Conservation (phyloP, 73 alveolate species). For the Urostyla sp. region DNA sequence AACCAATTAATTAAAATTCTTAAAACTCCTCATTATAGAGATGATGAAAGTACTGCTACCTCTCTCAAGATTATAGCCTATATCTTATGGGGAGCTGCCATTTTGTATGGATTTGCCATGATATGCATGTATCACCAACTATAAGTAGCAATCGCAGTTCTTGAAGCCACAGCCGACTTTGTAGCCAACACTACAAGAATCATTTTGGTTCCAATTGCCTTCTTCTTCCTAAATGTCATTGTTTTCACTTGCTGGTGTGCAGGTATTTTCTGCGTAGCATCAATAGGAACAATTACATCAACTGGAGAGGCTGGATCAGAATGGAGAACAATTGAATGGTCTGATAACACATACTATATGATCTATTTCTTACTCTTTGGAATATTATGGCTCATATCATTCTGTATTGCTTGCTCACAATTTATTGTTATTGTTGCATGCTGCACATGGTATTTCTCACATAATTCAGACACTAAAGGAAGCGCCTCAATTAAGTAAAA, state of each 20-base stretch:
- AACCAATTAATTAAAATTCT: not conserved
- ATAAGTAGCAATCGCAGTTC: conserved; percentile 91
- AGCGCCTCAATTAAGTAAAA: conserved; percentile 70
- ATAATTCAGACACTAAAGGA: conserved; percentile 88
- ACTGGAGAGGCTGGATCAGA: conserved; percentile 69
- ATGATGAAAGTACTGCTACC: too few relatives aligned
- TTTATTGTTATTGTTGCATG: conserved; percentile 91
- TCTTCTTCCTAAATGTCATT: conserved; percentile 72
- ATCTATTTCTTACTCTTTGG: conserved; percentile 91
- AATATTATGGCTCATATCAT: conserved; percentile 88
- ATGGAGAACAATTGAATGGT: conserved; percentile 92
- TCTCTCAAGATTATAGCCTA: conserved; percentile 11
- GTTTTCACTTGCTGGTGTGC: conserved; percentile 90
- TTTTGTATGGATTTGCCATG: conserved; percentile 63
- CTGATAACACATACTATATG: conserved; percentile 82
- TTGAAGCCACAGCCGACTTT: conserved; percentile 93
- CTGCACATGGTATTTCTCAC: conserved; percentile 95
- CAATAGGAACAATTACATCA: conserved; percentile 89
- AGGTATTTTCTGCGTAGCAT: conserved; percentile 77
- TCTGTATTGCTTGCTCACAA: conserved; percentile 89
- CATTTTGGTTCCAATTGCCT: conserved; percentile 90
- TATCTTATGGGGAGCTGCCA: conserved; percentile 70
- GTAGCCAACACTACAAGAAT: conserved; percentile 77
- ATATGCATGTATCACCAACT: conserved; percentile 87
- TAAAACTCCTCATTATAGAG: not conserved